Conservation (phyloP, 2,329 filamentous ascomycete genomes). For the Xylaria sp. region DNA sequence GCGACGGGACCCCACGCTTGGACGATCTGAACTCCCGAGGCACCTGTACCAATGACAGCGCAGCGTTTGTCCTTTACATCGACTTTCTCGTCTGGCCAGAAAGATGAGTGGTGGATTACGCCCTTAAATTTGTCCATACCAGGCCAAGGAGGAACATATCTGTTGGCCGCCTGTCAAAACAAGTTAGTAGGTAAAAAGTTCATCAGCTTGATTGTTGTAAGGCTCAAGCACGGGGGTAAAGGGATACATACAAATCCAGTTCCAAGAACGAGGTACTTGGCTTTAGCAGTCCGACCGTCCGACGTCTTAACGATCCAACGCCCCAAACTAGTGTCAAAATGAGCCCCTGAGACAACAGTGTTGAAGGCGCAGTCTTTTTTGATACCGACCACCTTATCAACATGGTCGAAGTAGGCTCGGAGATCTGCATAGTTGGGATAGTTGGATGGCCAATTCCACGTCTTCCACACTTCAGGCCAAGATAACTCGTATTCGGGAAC, state of each 20-base stretch:
- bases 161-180: conserved; percentile 60
- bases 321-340: conserved; percentile 58
- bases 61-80: conserved; percentile 66
- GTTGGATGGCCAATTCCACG: conserved; percentile 66
- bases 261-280: conserved; percentile 63
- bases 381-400: conserved; percentile 64
- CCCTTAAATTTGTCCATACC: conserved; percentile 70
- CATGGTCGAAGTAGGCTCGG: conserved; percentile 67
- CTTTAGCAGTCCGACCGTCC: conserved; percentile 61
- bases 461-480: conserved; percentile 61
- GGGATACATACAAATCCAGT: conserved; percentile 58
- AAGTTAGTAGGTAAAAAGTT: background rate
- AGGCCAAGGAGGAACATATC: conserved; percentile 69
- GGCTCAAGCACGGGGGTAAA: background rate
- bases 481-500: conserved; percentile 64
- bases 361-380: conserved; percentile 68
- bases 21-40: conserved; percentile 70
- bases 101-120: conserved; percentile 66
- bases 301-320: conserved; percentile 63
- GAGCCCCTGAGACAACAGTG: conserved; percentile 62
- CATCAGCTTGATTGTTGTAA: background rate
- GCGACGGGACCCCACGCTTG: conserved; percentile 68
- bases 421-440: conserved; percentile 64
- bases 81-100: conserved; percentile 68
- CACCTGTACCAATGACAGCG: conserved; percentile 72